These are phyloP conservation scores for Canna indica DNA, from an alignment of 176 grass and related monocot genomes.

Conservation along the genomic window DNA sequence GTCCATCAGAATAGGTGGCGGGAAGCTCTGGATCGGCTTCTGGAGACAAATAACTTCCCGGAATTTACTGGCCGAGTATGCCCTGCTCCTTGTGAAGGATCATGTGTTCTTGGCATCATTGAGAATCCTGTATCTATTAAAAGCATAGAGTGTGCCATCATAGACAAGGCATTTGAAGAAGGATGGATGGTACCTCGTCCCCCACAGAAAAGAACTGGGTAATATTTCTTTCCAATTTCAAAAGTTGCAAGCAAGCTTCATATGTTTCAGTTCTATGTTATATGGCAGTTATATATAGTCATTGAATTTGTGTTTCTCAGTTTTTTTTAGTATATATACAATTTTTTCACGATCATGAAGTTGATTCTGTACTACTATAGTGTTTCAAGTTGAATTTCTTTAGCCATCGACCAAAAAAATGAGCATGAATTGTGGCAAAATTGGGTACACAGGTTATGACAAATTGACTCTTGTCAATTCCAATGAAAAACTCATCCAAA, in stretches of 20 bases:
- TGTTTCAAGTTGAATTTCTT: not conserved
- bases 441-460: too few relatives aligned
- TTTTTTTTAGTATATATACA: not conserved
- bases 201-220: constrained; percentile 90
- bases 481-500: too few relatives aligned
- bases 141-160: constrained; percentile 95
- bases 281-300: not conserved
- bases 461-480: too few relatives aligned
- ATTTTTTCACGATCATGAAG: not conserved
- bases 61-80: constrained; percentile 98
- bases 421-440: too few relatives aligned
- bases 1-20: constrained; percentile 92
- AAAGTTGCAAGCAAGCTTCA: not conserved
- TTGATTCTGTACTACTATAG: not conserved
- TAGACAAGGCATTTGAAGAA: constrained; percentile 95
- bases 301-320: too few relatives aligned
- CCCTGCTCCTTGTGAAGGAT: constrained; percentile 95
- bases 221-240: constrained; percentile 21
- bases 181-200: constrained; percentile 95
- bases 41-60: constrained; percentile 98
- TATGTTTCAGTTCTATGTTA: not conserved
- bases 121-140: constrained; percentile 98
- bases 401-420: not conserved
- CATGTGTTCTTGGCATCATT: constrained; percentile 96
- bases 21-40: constrained; percentile 82